Evolutionary conservation across 208 protist genomes (phyloP).

Genomic region (Leishmania major): DNA sequence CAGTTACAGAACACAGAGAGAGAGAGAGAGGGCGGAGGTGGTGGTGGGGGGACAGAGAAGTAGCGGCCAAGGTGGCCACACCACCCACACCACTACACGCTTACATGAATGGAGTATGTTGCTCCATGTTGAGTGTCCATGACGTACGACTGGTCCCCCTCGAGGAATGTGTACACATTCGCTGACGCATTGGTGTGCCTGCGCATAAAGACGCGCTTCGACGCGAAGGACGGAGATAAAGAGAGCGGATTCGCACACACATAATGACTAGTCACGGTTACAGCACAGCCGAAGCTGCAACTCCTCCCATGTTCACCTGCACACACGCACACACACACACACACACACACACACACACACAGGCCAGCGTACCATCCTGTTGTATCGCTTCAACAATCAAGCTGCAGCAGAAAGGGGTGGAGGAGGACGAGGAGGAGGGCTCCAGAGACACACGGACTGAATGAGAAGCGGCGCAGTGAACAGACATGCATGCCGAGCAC

Average conservation of each 20-base stretch:
- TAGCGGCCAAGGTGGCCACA: background rate
- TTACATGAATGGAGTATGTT: too few species aligned
- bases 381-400: background rate
- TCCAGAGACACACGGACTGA: background rate
- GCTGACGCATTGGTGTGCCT: too few species aligned
- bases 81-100: too few species aligned
- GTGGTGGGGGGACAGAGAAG: background rate
- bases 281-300: background rate
- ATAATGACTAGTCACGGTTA: background rate
- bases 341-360: background rate
- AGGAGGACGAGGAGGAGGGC: background rate
- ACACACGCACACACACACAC: background rate
- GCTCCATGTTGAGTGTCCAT: background rate
- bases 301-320: background rate
- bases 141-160: background rate
- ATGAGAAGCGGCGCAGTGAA: background rate
- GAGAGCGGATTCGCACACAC: background rate
- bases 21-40: background rate
- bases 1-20: background rate
- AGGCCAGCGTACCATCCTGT: background rate
- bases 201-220: background rate
- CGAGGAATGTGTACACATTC: background rate
- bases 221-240: background rate
- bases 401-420: background rate
- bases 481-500: background rate